Conservation (phyloP, 495 filamentous ascomycete genomes). For the Annulohypoxylon moriforme region DNA sequence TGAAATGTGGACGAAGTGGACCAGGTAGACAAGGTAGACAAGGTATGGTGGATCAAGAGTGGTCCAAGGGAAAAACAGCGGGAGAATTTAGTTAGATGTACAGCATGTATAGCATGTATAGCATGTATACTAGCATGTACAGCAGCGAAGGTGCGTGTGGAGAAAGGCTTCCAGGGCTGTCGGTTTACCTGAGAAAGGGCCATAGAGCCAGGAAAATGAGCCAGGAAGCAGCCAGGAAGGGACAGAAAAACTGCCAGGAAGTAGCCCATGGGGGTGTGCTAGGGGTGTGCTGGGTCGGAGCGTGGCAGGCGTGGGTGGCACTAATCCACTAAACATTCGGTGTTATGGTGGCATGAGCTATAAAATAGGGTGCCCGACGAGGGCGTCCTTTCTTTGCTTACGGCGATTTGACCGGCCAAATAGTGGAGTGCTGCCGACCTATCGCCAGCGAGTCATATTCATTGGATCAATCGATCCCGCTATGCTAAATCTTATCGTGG, state of each 20-base stretch:
- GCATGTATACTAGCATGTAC: no score
- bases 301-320: conserved; percentile 35
- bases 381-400: conserved; percentile 44
- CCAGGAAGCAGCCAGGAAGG: background rate
- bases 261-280: conserved; percentile 21
- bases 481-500: conserved; percentile 38
- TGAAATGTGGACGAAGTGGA: background rate
- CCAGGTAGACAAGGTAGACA: background rate
- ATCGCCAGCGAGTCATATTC: conserved; percentile 44
- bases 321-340: conserved; percentile 44
- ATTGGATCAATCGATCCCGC: conserved; percentile 18
- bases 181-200: conserved; percentile 5
- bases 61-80: conserved; percentile 32
- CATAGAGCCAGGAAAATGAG: background rate
- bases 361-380: conserved; percentile 47
- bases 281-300: conserved; percentile 1
- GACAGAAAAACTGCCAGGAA: background rate
- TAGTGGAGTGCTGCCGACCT: conserved; percentile 61
- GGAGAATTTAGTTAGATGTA: conserved; percentile 28
- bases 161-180: background rate
- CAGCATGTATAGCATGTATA: background rate
- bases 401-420: conserved; percentile 67
- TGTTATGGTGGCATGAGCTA: conserved; percentile 50
- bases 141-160: conserved; percentile 14
- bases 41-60: background rate